phyloP scores from a whole-genome alignment of 2,329 filamentous ascomycete genomes.

The Didymella exigua region DNA sequence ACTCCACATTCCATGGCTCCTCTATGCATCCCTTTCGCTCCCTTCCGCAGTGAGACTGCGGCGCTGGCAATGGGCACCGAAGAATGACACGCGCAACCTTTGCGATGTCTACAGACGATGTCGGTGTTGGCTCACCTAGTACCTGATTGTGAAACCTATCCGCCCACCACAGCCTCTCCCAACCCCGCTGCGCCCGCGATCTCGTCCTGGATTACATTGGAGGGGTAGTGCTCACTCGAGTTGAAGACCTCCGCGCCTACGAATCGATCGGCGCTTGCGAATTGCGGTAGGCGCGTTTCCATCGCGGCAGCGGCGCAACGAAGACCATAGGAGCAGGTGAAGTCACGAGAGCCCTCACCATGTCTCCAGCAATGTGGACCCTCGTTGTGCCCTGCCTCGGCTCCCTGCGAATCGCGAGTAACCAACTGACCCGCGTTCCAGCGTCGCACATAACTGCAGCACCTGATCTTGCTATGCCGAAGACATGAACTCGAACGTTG shows the following conservation, averaged over 20 bases:
- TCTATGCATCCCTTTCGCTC: conserved; percentile 36
- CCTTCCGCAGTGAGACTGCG: conserved; percentile 27
- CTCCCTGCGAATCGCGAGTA: neutral
- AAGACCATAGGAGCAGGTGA: conserved; percentile 47
- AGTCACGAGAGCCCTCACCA: conserved; percentile 29
- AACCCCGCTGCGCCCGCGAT: conserved; percentile 37
- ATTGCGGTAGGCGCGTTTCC: conserved; percentile 20
- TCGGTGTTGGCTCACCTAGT: conserved; percentile 26
- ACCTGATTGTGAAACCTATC: conserved; percentile 32
- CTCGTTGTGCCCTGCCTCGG: conserved; percentile 8
- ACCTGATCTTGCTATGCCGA: conserved; percentile 42
- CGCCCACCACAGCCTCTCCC: conserved; percentile 24
- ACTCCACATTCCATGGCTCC: conserved; percentile 35
- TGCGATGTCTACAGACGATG: conserved; percentile 3
- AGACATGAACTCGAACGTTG: conserved; percentile 47
- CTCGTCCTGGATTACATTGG: conserved; percentile 16
- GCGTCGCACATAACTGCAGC: conserved; percentile 27
- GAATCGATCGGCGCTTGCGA: conserved; percentile 13
- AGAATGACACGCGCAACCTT: conserved; percentile 27
- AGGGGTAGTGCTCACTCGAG: neutral
- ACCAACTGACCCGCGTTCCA: conserved; percentile 33
- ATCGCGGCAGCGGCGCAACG: conserved; percentile 31
- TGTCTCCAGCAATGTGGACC: conserved; percentile 21
- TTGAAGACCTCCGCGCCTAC: neutral
- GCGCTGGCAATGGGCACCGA: conserved; percentile 20